Percentiles rank a stretch among this genome's conserved stretches.
Evolutionary conservation across 345 rosid species (phyloP).

Genomic region (Hypericum perforatum): DNA sequence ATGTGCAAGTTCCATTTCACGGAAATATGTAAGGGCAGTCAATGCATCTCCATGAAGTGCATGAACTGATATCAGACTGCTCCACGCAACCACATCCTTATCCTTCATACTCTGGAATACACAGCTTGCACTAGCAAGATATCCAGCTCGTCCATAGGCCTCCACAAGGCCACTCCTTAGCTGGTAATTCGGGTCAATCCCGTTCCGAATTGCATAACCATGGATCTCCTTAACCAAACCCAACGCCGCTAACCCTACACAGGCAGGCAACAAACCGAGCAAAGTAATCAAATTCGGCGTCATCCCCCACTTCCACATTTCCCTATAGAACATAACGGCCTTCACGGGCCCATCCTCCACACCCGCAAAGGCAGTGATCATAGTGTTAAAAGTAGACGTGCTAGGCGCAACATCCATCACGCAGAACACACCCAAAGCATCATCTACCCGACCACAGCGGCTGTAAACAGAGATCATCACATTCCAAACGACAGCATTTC

Average conservation of each 20-base stretch:
- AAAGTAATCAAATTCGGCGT: slow-evolving; percentile 51
- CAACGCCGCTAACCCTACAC: slow-evolving; percentile 27
- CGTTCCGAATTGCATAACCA: slow-evolving; percentile 37
- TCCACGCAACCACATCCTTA: slow-evolving; percentile 62
- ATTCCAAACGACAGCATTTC: slow-evolving; percentile 48
- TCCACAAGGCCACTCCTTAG: slow-evolving; percentile 47
- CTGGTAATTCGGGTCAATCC: slow-evolving; percentile 34
- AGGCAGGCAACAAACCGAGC: slow-evolving; percentile 49
- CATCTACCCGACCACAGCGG: slow-evolving; percentile 22
- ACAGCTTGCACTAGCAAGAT: slow-evolving; percentile 24
- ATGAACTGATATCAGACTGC: slow-evolving; percentile 54
- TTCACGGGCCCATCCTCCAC: slow-evolving; percentile 36
- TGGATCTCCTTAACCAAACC: slow-evolving; percentile 44
- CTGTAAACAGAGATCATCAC: slow-evolving; percentile 43
- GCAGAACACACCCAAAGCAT: slow-evolving; percentile 29
- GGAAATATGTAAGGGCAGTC: slow-evolving; percentile 35
- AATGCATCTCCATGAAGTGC: slow-evolving; percentile 54
- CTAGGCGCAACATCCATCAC: slow-evolving; percentile 42
- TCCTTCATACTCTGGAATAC: slow-evolving; percentile 31
- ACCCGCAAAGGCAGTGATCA: slow-evolving; percentile 32
- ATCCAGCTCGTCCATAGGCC: slow-evolving; percentile 51
- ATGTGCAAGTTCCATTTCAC: slow-evolving; percentile 42
- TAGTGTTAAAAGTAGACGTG: slow-evolving; percentile 42
- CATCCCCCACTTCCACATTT: slow-evolving; percentile 33
- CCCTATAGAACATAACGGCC: slow-evolving; percentile 41